Percentiles rank a stretch among this genome's conserved stretches.
Conservation (phyloP, 2,329 filamentous ascomycete genomes). For the Aspergillus bombycis region DNA sequence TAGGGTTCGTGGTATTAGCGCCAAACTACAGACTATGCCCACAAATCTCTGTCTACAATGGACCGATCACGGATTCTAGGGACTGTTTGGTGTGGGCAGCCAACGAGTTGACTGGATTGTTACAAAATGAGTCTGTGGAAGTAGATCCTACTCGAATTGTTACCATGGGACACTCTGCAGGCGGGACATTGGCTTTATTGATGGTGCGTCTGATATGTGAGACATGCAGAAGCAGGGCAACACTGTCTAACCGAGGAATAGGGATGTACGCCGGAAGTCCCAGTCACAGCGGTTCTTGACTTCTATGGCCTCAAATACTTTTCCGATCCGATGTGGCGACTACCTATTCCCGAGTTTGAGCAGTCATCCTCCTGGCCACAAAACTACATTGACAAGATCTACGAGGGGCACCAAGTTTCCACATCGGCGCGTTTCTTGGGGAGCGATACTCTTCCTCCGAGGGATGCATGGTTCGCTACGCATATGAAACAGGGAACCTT, state of each 20-base stretch:
- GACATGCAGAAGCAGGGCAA: not conserved
- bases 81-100: not conserved
- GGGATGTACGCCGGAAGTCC: not conserved
- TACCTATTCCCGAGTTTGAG: not conserved
- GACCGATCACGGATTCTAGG: not conserved
- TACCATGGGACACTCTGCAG: not conserved
- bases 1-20: not conserved
- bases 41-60: not conserved
- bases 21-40: not conserved
- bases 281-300: not conserved
- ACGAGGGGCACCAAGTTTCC: not conserved
- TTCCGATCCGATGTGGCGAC: not conserved
- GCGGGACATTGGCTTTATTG: not conserved
- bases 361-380: not conserved
- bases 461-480: not conserved
- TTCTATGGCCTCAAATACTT: not conserved
- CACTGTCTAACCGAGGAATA: not conserved
- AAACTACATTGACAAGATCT: not conserved
- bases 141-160: not conserved
- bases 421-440: not conserved
- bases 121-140: not conserved
- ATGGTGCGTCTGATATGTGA: not conserved
- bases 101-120: not conserved
- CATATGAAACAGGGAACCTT: not conserved
- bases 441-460: not conserved